Percentiles rank a stretch among this genome's conserved stretches.
Conservation (phyloP, 345 rosid genomes). For the Salix purpurea region DNA sequence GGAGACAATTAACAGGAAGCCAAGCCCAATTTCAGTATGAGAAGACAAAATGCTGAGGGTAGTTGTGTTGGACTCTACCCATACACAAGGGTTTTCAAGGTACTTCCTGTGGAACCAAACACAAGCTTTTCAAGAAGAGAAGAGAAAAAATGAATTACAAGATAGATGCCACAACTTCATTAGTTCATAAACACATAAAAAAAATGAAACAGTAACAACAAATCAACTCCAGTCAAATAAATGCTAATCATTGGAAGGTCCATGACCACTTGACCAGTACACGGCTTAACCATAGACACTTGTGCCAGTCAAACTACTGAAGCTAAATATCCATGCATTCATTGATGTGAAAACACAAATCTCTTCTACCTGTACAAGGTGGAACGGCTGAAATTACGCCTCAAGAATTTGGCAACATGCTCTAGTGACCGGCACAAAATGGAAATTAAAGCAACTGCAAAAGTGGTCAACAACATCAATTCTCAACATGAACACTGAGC, state of each 20-base stretch:
- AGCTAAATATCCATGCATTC: background rate
- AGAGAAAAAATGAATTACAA: background rate
- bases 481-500: conserved; percentile 5
- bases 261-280: too few relatives aligned
- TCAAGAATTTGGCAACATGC: conserved; percentile 79
- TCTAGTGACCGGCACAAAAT: conserved; percentile 77
- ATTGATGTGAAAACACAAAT: background rate
- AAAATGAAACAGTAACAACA: background rate
- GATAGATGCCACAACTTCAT: background rate
- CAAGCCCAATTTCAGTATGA: conserved; percentile 87
- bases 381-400: conserved; percentile 76
- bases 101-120: conserved; percentile 55
- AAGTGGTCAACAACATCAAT: conserved; percentile 6
- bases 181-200: background rate
- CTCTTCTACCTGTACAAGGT: conserved; percentile 66
- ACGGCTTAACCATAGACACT: background rate
- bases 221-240: background rate
- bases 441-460: conserved; percentile 88
- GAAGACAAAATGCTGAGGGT: conserved; percentile 84
- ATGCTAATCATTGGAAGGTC: background rate
- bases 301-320: background rate
- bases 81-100: conserved; percentile 89
- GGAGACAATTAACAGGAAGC: conserved; percentile 70
- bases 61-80: conserved; percentile 91
- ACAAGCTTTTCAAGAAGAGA: conserved; percentile 1